Evolutionary conservation across 192 early-diverging fungal species (phyloP), one percentile per base, ranked within the genome.

Genomic region (Coemansia sp.): DNA sequence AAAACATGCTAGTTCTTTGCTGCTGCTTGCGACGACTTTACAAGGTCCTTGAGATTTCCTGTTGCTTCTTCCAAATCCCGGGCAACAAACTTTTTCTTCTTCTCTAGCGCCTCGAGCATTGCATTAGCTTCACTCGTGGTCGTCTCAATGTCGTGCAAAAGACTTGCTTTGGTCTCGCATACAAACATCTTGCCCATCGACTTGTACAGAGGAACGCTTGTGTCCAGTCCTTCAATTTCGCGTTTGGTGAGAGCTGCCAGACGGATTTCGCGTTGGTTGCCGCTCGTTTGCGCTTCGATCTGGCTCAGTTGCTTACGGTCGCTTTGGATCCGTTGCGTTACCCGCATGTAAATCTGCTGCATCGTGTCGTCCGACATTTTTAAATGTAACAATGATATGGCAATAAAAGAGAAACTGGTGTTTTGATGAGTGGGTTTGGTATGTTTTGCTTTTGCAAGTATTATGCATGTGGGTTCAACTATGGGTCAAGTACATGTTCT

Each of bases 151-250:
- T 73, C 79, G 29, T 67, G 60, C 14, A 76, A 53, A 15, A 82
- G 15, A 4, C 37, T 58, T 22, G 58, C 65, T 55, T 73, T 72
- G 56, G 38, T 56, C 32, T 73, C 79, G 37, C 76, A 73, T 23
- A 76, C 58, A 60, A 82, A 82, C 78, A 82, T 82, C 61, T 82
- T 82, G 61, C 79, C 79, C 45, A 76, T 67, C 17, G 74, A 73
- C 52, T 68, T 76, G 67, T 82, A 82, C 23, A 76, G 32, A 0
- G 79, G 67, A 12, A 69, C 67, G 1, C 55, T 49, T 9, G 5
- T 25, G 62, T 70, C 70, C 15, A 82, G 61, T 0, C 61, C 66
- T 22, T 82, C 70, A 49, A 82, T 52, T 47, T 82, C 79, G 56
- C 74, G 74, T 52, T 61, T 63, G 49, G 79, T 82, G 14, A 82